These are phyloP conservation scores for Vaccinium darrowii DNA, from an alignment of 148 eudicot genomes.

Conservation along the genomic window DNA sequence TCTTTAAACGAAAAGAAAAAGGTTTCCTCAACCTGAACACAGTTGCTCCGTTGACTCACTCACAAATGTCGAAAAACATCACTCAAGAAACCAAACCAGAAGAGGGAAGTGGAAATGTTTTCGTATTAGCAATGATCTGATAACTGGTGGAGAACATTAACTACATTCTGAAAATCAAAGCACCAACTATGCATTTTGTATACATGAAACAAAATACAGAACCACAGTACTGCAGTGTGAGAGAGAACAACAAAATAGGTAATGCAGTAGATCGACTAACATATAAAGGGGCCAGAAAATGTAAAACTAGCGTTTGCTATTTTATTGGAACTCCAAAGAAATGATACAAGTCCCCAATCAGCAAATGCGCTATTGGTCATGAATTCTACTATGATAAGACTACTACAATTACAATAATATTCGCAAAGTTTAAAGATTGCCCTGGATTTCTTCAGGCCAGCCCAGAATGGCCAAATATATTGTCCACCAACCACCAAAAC, in stretches of 20 bases:
- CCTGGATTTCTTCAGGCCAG: conserved; percentile 35
- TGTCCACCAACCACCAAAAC: conserved; percentile 36
- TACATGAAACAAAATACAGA: not conserved
- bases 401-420: conserved; percentile 63
- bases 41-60: not conserved
- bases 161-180: not conserved
- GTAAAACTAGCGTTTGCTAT: conserved; percentile 9
- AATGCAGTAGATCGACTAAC: not conserved
- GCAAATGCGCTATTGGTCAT: conserved; percentile 41
- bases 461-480: conserved; percentile 31
- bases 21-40: not conserved
- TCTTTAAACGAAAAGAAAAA: not conserved
- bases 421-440: conserved; percentile 30
- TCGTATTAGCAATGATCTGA: not conserved
- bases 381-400: conserved; percentile 59
- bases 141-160: not conserved
- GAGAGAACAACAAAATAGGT: not conserved
- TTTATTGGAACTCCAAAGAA: conserved; percentile 45
- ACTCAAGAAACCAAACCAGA: not conserved
- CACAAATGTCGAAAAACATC: not conserved
- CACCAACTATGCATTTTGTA: not conserved
- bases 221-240: not conserved
- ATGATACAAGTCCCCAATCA: conserved; percentile 41
- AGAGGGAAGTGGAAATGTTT: not conserved
- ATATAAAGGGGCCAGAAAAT: not conserved